Evolutionary conservation across 2,329 filamentous ascomycete species (phyloP), one percentile per base, ranked within the genome.

Genomic region (Sporothrix luriei): DNA sequence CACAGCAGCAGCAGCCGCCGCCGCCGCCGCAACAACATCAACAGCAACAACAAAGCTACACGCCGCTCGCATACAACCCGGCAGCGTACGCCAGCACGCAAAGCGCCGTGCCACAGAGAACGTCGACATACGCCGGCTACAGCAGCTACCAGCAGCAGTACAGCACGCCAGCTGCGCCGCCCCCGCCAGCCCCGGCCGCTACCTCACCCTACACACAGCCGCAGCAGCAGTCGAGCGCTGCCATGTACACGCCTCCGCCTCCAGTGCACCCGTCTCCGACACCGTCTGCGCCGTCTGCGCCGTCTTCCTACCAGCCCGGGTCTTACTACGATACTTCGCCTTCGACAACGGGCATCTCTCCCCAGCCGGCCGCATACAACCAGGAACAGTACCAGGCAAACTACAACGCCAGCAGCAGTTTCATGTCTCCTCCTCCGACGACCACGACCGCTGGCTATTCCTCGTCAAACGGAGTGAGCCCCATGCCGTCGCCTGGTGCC

Each of bases 41-140:
- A 38, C 9, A 49, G 5, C 46, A n/a, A 75, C 80, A 73, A 48
- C 77, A 81, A 48, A 81, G 73, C 77, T 87, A 85, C 75, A 81
- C 83, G 29, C 84, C 84, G 48, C 81, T 82, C 71, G 78, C 84
- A 48, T 88, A 88, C 77, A 88, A 88, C 74, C 86, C 86, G 33
- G 85, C 86, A 54, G 85, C 85, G 64, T 88, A 88, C 78, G 84
- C 85, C 68, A 80, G 77, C 72, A 79, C 83, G 33, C 77, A 76
- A 38, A 75, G 77, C 16, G 65, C 73, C 26, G 72, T 75, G 7
- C 83, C 84, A 13, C 85, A 87, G 73, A 80, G 85, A 55, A 83
- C 84, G 68, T 77, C 82, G 59, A 84, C 84, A 1, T 83, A 86
- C 70, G 78, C 82, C 61, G 84, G 83, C 38, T 84, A 83, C 74